Percentiles rank a stretch among this genome's conserved stretches.
Evolutionary conservation across 192 early-diverging fungal species (phyloP).

Genomic region (Podila clonocystis): DNA sequence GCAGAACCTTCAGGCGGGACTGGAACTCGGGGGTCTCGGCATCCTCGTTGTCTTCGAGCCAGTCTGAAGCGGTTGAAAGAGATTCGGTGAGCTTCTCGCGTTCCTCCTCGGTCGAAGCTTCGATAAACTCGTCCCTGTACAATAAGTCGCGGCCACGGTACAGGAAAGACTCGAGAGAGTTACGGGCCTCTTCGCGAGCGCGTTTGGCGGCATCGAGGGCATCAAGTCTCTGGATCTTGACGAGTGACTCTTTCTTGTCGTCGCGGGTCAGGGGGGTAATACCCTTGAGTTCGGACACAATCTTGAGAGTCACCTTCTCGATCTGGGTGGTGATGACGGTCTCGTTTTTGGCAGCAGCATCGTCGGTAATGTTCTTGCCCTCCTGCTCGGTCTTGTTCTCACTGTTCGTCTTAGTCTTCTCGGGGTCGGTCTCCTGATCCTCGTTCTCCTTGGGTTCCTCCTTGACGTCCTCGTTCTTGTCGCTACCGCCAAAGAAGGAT

Average conservation of each 20-base stretch:
- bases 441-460: slow-evolving; percentile 42
- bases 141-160: slow-evolving; percentile 88
- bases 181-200: slow-evolving; percentile 83
- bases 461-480: slow-evolving; percentile 59
- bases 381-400: slow-evolving; percentile 21
- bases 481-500: slow-evolving; percentile 69
- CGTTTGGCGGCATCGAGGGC: slow-evolving; percentile 78
- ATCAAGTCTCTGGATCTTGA: slow-evolving; percentile 48
- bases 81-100: slow-evolving; percentile 67
- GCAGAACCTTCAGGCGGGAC: slow-evolving; percentile 56
- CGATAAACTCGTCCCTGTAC: slow-evolving; percentile 75
- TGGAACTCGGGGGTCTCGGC: slow-evolving; percentile 75
- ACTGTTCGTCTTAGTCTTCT: slow-evolving; percentile 5
- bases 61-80: slow-evolving; percentile 74
- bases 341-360: slow-evolving; percentile 40
- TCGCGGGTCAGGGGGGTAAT: slow-evolving; percentile 60
- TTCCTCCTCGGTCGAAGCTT: slow-evolving; percentile 78
- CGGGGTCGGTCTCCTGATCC: slow-evolving; percentile 30
- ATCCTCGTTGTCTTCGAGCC: slow-evolving; percentile 84
- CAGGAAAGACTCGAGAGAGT: slow-evolving; percentile 90
- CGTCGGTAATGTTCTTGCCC: slow-evolving; percentile 26
- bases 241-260: slow-evolving; percentile 48
- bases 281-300: slow-evolving; percentile 66
- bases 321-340: slow-evolving; percentile 38
- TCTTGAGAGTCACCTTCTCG: slow-evolving; percentile 68